A percentile compares a stretch with the other conserved stretches of the same genome.
phyloP scores from a whole-genome alignment of 2,329 filamentous ascomycete species.

The Fusarium drepaniforme region DNA sequence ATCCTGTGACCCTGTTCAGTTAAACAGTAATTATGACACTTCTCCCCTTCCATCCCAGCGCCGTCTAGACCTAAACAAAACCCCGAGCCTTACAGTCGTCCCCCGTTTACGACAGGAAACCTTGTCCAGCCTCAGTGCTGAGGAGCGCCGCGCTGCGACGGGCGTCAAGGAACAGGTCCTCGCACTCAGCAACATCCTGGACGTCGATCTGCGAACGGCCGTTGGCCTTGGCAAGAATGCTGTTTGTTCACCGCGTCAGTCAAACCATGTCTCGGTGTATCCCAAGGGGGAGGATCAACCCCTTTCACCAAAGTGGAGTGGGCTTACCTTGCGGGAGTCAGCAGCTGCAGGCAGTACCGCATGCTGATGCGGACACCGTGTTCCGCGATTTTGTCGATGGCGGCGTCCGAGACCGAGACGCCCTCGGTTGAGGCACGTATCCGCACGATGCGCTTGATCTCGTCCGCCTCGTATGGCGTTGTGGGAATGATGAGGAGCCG shows the following conservation, averaged over 20 bases:
- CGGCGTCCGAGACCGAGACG: constrained; percentile 82
- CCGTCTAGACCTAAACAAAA: constrained; percentile 33
- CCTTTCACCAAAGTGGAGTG: constrained; percentile 26
- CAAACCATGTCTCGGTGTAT: constrained; percentile 46
- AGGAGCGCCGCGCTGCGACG: constrained; percentile 81
- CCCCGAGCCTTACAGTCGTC: constrained; percentile 4
- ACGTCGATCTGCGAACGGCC: constrained; percentile 82
- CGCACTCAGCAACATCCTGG: constrained; percentile 83
- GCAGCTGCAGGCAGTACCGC: constrained; percentile 91
- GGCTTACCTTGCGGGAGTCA: constrained; percentile 82
- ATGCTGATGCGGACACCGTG: constrained; percentile 91
- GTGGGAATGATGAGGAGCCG: constrained; percentile 97
- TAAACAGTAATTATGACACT: constrained; percentile 46
- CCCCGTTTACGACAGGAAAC: constrained; percentile 70
- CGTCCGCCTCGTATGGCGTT: constrained; percentile 85
- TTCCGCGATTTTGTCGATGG: constrained; percentile 87
- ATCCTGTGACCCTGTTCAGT: constrained; percentile 30
- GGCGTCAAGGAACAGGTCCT: constrained; percentile 87
- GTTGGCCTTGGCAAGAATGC: constrained; percentile 89
- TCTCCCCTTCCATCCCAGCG: constrained; percentile 38
- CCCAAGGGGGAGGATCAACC: constrained; percentile 23
- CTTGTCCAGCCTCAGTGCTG: constrained; percentile 69
- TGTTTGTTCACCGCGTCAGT: constrained; percentile 54
- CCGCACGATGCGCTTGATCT: constrained; percentile 93
- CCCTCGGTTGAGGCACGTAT: constrained; percentile 87